These are phyloP conservation scores for Phytophthora uliginosa DNA, from an alignment of 352 stramenopile genomes.

Conservation along the genomic window DNA sequence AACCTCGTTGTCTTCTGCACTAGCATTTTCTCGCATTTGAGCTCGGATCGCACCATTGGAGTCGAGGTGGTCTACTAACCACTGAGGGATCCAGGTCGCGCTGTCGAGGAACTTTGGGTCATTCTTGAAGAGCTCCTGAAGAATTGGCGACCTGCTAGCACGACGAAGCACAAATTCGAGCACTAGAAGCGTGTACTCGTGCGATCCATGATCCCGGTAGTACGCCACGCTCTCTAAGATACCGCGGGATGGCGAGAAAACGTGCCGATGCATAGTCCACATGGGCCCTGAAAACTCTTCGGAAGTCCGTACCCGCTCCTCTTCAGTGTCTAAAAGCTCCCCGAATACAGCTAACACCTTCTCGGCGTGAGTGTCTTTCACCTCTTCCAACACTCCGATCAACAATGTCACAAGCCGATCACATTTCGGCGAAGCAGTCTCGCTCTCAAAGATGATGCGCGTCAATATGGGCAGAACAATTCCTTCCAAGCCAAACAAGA, in stretches of 20 bases:
- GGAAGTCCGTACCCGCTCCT: slow-evolving; percentile 1
- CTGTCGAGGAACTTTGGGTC: slow-evolving; percentile 42
- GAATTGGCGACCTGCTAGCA: slow-evolving; percentile 28
- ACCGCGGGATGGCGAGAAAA: slow-evolving; percentile 66
- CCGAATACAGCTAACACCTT: slow-evolving; percentile 56
- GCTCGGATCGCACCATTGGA: slow-evolving; percentile 33
- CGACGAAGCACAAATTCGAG: slow-evolving; percentile 60
- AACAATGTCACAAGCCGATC: slow-evolving; percentile 66
- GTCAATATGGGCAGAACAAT: slow-evolving; percentile 29
- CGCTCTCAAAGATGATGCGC: slow-evolving; percentile 27
- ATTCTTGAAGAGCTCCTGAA: slow-evolving; percentile 54
- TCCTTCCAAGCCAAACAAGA: slow-evolving; percentile 47
- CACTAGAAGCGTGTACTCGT: slow-evolving; percentile 64
- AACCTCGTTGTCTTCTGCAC: neutral
- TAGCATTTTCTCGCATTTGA: slow-evolving; percentile 4
- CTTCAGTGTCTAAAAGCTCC: slow-evolving; percentile 47
- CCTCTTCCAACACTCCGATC: slow-evolving; percentile 70
- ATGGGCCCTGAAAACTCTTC: neutral
- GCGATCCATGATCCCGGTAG: slow-evolving; percentile 64
- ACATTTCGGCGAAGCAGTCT: slow-evolving; percentile 29
- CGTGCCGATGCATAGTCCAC: slow-evolving; percentile 50
- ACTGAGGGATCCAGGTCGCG: slow-evolving; percentile 60
- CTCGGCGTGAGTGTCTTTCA: slow-evolving; percentile 60
- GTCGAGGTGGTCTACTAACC: slow-evolving; percentile 59
- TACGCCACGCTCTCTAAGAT: slow-evolving; percentile 72